Conservation (phyloP, 2,329 filamentous ascomycete species). For the Raffaelea albimanens region DNA sequence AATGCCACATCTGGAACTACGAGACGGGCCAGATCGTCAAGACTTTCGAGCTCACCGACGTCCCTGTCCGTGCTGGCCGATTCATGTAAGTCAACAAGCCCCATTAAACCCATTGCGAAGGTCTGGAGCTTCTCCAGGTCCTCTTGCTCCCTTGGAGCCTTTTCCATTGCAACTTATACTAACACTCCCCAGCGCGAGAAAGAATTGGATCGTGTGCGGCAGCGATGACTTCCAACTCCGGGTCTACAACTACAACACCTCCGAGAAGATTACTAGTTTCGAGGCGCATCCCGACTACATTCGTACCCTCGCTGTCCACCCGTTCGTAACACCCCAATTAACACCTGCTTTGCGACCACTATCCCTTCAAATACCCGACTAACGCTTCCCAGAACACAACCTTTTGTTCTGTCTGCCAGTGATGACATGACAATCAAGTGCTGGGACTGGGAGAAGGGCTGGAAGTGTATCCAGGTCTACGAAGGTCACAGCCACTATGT, state of each 20-base stretch:
- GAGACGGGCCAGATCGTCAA: conserved; percentile 96
- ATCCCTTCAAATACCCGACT: not conserved
- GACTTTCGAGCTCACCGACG: conserved; percentile 97
- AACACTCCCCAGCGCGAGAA: conserved; percentile 57
- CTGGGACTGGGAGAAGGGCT: conserved; percentile 98
- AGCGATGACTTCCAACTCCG: conserved; percentile 70
- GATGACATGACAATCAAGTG: conserved; percentile 99
- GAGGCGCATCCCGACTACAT: conserved; percentile 99
- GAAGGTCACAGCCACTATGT: conserved; percentile 92
- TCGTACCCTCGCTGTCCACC: conserved; percentile 90
- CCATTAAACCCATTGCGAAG: too few species aligned
- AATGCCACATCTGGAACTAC: conserved; percentile 99
- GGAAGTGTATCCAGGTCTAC: conserved; percentile 95
- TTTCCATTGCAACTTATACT: too few species aligned
- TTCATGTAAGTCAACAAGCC: conserved; percentile 48
- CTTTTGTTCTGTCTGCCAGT: conserved; percentile 89
- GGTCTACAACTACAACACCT: conserved; percentile 83
- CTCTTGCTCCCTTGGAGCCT: too few species aligned
- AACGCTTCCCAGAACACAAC: conserved; percentile 49
- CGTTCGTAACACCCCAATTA: conserved; percentile 23
- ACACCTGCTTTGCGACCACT: not conserved
- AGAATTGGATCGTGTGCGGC: conserved; percentile 98
- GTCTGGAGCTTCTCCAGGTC: too few species aligned
- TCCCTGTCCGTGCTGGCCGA: conserved; percentile 90
- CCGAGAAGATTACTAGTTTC: conserved; percentile 94